These are phyloP conservation scores for Epichloe hybrida DNA, from an alignment of 2,329 filamentous ascomycete genomes.

Conservation along the genomic window DNA sequence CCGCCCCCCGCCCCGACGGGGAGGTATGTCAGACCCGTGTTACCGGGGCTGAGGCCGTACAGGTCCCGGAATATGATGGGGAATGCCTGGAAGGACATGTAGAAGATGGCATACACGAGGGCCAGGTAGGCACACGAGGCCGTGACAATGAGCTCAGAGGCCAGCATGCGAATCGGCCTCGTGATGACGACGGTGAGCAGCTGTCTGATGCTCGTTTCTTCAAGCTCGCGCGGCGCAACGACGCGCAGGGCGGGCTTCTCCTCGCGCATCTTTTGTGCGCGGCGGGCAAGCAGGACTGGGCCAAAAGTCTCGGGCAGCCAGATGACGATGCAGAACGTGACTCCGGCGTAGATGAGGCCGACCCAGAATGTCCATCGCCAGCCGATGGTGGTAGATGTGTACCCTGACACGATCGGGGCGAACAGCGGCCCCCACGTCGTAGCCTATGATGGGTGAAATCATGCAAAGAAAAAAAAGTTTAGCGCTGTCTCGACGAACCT, in stretches of 20 bases:
- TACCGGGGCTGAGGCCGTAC: constrained; percentile 52
- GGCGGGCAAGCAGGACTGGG: constrained; percentile 42
- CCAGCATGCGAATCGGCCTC: constrained; percentile 57
- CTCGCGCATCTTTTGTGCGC: constrained; percentile 44
- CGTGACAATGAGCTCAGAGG: constrained; percentile 59
- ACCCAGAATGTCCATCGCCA: constrained; percentile 66
- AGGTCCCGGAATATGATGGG: constrained; percentile 52
- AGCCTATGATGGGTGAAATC: constrained; percentile 21
- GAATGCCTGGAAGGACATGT: constrained; percentile 67
- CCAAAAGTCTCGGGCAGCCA: constrained; percentile 53
- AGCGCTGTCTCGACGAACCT: too few relatives aligned
- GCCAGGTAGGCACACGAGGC: constrained; percentile 58
- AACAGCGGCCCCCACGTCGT: constrained; percentile 53
- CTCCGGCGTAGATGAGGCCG: constrained; percentile 52
- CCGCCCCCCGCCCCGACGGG: constrained; percentile 51
- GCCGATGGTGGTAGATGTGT: constrained; percentile 39
- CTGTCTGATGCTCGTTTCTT: constrained; percentile 41
- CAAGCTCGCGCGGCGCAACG: constrained; percentile 49
- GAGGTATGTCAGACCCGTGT: constrained; percentile 54
- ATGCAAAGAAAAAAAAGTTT: too few relatives aligned
- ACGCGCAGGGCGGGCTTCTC: constrained; percentile 36
- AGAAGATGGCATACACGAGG: constrained; percentile 51
- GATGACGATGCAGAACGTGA: constrained; percentile 43
- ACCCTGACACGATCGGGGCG: constrained; percentile 52
- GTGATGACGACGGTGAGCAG: constrained; percentile 54